phyloP scores from a whole-genome alignment of 2,329 filamentous ascomycete species.

The Cadophora sp. region DNA sequence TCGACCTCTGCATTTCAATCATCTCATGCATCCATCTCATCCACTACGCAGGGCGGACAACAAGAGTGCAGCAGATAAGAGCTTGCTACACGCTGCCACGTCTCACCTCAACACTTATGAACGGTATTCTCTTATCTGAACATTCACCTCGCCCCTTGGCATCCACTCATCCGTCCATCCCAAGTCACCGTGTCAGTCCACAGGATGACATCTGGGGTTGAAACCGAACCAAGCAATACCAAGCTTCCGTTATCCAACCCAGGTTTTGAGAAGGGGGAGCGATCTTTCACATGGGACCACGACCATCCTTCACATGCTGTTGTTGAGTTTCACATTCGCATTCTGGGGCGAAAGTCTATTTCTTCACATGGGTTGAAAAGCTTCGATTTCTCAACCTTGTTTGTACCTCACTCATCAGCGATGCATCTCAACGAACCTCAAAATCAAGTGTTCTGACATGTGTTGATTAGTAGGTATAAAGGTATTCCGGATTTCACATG shows the following conservation, averaged over 20 bases:
- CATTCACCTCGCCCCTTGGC: background rate
- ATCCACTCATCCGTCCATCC: background rate
- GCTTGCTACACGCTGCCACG: background rate
- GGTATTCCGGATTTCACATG: no score
- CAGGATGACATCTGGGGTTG: constrained; percentile 17
- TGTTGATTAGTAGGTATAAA: no score
- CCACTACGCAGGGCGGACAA: background rate
- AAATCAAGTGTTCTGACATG: no score
- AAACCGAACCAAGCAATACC: constrained; percentile 16
- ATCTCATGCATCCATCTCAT: background rate
- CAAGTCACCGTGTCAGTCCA: background rate
- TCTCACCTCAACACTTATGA: constrained; percentile 7
- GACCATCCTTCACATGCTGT: background rate
- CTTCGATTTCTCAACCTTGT: constrained; percentile 2
- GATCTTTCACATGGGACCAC: constrained; percentile 1
- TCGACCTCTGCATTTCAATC: background rate
- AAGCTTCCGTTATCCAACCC: background rate
- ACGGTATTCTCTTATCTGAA: background rate
- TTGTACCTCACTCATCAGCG: background rate
- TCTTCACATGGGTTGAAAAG: background rate
- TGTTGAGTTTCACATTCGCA: constrained; percentile 8
- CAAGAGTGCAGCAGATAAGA: background rate
- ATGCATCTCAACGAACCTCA: background rate
- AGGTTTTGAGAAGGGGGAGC: background rate
- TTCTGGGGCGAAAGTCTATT: constrained; percentile 11